Conservation (phyloP, 2,329 filamentous ascomycete species). For the Cercospora sp. region DNA sequence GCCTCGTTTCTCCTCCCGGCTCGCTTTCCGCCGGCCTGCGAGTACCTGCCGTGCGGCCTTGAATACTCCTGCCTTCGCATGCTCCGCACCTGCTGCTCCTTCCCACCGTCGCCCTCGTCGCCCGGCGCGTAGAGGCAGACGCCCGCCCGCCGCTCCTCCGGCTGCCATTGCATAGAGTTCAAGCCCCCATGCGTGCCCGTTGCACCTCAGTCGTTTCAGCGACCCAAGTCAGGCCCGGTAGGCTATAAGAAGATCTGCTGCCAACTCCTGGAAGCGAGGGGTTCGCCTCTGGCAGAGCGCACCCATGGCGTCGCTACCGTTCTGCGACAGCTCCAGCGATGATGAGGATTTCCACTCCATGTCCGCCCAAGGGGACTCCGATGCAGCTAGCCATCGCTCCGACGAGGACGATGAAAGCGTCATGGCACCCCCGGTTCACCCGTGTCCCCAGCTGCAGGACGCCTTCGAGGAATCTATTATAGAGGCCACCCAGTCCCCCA, state of each 20-base stretch:
- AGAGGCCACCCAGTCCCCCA: conserved; percentile 60
- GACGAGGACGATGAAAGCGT: conserved; percentile 15
- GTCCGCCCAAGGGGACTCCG: conserved; percentile 21
- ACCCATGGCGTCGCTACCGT: conserved; percentile 26
- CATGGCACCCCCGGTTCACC: conserved; percentile 60
- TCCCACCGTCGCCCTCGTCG: background rate
- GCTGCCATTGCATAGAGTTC: conserved; percentile 4
- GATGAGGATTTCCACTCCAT: conserved; percentile 35
- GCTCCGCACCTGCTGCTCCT: background rate
- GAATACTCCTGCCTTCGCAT: background rate
- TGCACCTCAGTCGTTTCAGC: conserved; percentile 14
- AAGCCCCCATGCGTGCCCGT: conserved; percentile 12
- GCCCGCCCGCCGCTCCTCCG: background rate
- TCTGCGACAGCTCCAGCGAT: conserved; percentile 23
- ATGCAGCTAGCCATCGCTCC: background rate
- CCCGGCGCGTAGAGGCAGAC: background rate
- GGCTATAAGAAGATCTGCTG: conserved; percentile 1
- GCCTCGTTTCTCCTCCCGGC: background rate
- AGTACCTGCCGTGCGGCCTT: background rate
- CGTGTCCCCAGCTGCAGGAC: conserved; percentile 73
- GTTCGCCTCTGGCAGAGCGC: conserved; percentile 1
- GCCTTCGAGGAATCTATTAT: conserved; percentile 81
- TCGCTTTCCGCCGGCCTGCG: background rate
- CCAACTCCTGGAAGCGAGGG: conserved; percentile 1
- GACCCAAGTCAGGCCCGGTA: conserved; percentile 4